A percentile compares a stretch with the other conserved stretches of the same genome.
These are phyloP conservation scores for Rhynchosporium graminicola DNA, from an alignment of 2,329 filamentous ascomycete species.

Conservation along the genomic window DNA sequence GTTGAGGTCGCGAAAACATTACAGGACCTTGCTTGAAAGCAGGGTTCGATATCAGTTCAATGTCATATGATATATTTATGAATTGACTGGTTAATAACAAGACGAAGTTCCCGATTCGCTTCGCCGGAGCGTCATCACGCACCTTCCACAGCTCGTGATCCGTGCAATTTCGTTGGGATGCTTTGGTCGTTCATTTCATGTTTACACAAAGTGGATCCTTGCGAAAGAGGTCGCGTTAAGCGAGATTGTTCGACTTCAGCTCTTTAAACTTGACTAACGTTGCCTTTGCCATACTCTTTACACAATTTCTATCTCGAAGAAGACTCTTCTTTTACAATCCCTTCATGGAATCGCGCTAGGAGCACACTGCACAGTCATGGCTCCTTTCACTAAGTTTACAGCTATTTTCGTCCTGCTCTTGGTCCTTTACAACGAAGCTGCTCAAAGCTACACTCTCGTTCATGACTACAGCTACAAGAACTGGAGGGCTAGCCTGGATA, in stretches of 20 bases:
- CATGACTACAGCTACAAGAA: conserved; percentile 30
- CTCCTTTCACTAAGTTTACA: background rate
- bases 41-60: too few relatives aligned
- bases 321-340: background rate
- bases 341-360: background rate
- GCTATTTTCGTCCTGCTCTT: background rate
- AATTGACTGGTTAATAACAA: too few relatives aligned
- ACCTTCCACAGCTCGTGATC: too few relatives aligned
- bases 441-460: conserved; percentile 21
- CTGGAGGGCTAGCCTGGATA: conserved; percentile 50
- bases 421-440: background rate
- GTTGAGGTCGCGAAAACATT: too few relatives aligned
- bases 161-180: too few relatives aligned
- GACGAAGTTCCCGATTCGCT: too few relatives aligned
- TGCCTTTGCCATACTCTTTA: background rate
- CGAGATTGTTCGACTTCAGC: background rate
- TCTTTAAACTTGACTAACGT: background rate
- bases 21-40: too few relatives aligned
- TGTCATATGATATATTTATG: too few relatives aligned
- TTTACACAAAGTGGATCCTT: background rate
- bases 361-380: background rate
- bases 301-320: background rate
- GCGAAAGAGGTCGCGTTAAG: background rate
- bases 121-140: too few relatives aligned
- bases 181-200: background rate